Base-by-base conservation (phyloP, 2,329 filamentous ascomycete species). In the Cadophora sp. region DNA sequence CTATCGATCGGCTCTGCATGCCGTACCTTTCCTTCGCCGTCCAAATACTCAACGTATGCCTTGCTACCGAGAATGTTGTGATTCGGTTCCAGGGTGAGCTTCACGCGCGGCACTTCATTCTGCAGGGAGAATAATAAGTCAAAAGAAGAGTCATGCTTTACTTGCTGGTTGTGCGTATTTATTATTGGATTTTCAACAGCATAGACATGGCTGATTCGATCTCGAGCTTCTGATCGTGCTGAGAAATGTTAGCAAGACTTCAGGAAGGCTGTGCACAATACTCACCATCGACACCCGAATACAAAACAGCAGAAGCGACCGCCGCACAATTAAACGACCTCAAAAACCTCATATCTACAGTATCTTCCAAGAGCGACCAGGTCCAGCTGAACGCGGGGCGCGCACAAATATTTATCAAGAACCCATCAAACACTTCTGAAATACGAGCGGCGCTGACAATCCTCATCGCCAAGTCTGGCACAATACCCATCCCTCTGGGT, bases 1-100 rank as follows among this genome's bases (percentile, higher is more conserved):
- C 93, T 87, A 62, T 91, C 83, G 68, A 97, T 86, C 9, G 51
- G 31, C 29, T 63, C 61, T 24, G 61, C 37, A 48, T 63, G 61
- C 2, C 61, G 27, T 48, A 63, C 29, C 16, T 40, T 63, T 14
- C 61, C 61, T 26, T 63, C 61, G 26, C 46, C 19, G 16, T 63
- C 61, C 29, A 63, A 19, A 40, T 53, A 63, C 4, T 63, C 46
- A 27, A 63, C 26, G 27, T 63, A 43, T 9, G 61, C 61, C 9
- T 51, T 24, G 11, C 29, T 27, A 19, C 27, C n/a, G 8, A 63
- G n/a, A 34, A 63, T 63, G 12, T 63, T 63, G 48, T 37, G 61
- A 9, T 63, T 63, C 12, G 61, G 61, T 48, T 63, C 61, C 12
- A 63, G 24, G 14, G 27, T 5, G 1, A 63, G 61, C 29, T 63